Evolutionary conservation across 805 yeast genomes (phyloP), one percentile per base, ranked within the genome.

Genomic region (Yarrowia divulgata): DNA sequence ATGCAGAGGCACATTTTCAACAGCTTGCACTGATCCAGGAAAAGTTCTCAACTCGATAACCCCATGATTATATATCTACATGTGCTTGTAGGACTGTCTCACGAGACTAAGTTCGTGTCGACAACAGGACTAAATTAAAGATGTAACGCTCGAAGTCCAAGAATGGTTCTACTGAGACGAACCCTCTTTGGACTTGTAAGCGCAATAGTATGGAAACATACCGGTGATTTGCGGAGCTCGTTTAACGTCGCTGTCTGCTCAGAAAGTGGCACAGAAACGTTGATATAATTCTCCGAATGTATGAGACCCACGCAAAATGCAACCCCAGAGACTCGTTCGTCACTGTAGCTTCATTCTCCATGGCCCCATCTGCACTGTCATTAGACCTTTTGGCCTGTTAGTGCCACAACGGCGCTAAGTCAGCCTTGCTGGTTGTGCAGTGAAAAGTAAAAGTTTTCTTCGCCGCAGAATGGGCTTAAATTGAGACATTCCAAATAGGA

Each of bases 321-420:
- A n/a, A 57, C 48, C 6, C 16, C 48, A 57, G 37, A 37, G 32
- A 14, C 45, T 8, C 13, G 10, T 12, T 6, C 4, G 60, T 54
- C 45, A 1, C 45, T 9, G 35, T 37, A 19, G 45, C 60, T 23
- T 54, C 60, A 54, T 54, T 9, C 4, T 13, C 14, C 42, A 12
- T 37, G 58, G 57, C 10, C 16, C 57, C 57, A 35, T 18, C 10
- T 29, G 16, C 35, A 23, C 35, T 14, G 2, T 14, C 50, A 19
- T 49, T 50, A 50, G 57, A 37, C 58, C 58, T 54, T 13, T 1
- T 13, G 1, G 58, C 34, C 35, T 23, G 45, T 39, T 54, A 54
- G 60, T n/a, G 60, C 60, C 60, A 54, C 60, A 54, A 54, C 60
- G 60, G 60, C 23, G 45, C 60, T 54, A 54, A 39, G 8, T 54